Evolutionary conservation across 768 basidiomycete species (phyloP), one percentile per base, ranked within the genome.

Genomic region (Austroboletus festivus): DNA sequence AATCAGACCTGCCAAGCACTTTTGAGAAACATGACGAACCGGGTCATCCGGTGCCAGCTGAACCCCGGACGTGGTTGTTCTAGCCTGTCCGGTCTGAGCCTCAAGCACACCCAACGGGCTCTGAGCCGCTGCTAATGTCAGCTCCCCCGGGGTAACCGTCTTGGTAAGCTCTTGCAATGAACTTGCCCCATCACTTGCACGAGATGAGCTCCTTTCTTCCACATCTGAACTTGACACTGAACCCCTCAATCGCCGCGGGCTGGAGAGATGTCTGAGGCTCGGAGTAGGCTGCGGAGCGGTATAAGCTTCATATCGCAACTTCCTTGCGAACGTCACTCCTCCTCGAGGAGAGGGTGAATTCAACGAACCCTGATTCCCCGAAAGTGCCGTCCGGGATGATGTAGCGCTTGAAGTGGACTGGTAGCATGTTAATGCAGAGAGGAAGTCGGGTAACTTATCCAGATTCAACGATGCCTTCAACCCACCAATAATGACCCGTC

Each of bases 281-380:
- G 73, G 69, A 11, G 73, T 66, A 15, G 74, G 71, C 47, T 71
- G 74, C 20, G 87, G 86, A 2, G 80, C 58, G 20, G 81, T 86
- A 59, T 89, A 89, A 24, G 86, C 82, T 13, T 76, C 71, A 56
- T 90, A 90, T 57, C 83, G 77, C 44, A 90, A 69, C 59, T 80
- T 79, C 52, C 67, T 74, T 13, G 69, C 52, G n/a, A 70, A 65
- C 30, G 62, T 58, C 16, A 61, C 59, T 38, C 64, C 59, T 38
- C 64, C 58, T 31, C 53, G 61, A 41, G 61, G 44, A 22, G 69
- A 51, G 28, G 56, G 56, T 19, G 48, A 40, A 30, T 47, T 38
- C 22, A 52, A 45, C 37, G 53, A 53, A 19, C 52, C 60, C 11
- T 59, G 57, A 19, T 52, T 59, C 30, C 54, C 38, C 3, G 58